Evolutionary conservation across 176 grass and related monocot genomes (phyloP), one percentile per base, ranked within the genome.

Genomic region (Eragrostis nindensis): DNA sequence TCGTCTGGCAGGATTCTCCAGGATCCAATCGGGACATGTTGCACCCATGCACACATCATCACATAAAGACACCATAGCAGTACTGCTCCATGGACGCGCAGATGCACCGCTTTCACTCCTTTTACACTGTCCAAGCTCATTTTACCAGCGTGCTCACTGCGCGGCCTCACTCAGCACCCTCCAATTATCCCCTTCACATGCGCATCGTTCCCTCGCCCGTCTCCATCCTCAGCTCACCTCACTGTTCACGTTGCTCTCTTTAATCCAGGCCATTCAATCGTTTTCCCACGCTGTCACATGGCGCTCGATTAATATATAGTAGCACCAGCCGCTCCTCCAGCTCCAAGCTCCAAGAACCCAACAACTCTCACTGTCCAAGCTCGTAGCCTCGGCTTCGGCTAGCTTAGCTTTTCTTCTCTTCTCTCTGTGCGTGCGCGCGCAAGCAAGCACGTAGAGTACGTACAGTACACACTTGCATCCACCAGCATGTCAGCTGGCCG

Each of bases 121-220:
- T 67, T 48, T 65, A 26, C 57, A 48, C 71, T 47, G 56, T 24
- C 46, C 39, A 12, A 16, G 15, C 87, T 47, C 14, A 5, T 75
- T 88, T 80, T 79, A 60, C 47, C 56, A 52, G 56, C 59, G 11
- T 63, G 18, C 13, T 67, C 22, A 4, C 59, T 12, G 56, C 53
- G 41, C 49, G 1, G 46, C 12, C 11, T 15, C 46, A 11, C 45
- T 1, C 45, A 7, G 11, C 59, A 48, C 48, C 48, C 64, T 71
- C 76, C 56, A 87, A 84, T 87, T 91, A 91, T 84, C 76, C 89
- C 50, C 45, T 81, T 87, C 89, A 84, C 85, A 87, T 84, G 89
- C 64, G n/a, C n/a, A n/a, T 45, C 29, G 21, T 2, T 15, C 29
- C 62, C n/a, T n/a, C n/a, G n/a, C n/a, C 48, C 16, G 7, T 17